Conservation (phyloP, 1,139 yeast genomes). For the Candida sanyaensis region DNA sequence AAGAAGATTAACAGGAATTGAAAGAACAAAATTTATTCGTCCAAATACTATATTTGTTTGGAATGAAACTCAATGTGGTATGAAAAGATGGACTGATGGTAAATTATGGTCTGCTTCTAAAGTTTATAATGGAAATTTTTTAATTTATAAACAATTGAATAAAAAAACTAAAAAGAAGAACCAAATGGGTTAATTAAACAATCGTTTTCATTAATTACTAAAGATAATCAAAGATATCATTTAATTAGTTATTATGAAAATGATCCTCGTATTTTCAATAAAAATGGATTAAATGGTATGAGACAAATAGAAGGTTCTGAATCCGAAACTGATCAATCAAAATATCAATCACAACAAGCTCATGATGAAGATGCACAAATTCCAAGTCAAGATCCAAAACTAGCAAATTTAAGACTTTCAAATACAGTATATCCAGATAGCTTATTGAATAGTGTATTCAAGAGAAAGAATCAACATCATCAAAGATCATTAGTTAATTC, state of each 20-base stretch:
- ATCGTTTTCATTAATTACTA: constrained; percentile 54
- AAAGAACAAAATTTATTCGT: constrained; percentile 47
- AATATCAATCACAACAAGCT: constrained; percentile 1
- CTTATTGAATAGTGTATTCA: constrained; percentile 13
- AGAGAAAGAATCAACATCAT: constrained; percentile 5
- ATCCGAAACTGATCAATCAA: constrained; percentile 8
- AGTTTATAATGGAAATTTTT: constrained; percentile 59
- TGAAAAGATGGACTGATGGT: constrained; percentile 81
- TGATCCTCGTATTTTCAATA: constrained; percentile 12
- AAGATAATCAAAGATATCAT: constrained; percentile 53
- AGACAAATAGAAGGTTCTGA: constrained; percentile 2
- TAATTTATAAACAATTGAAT: constrained; percentile 65
- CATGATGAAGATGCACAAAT: constrained; percentile 4
- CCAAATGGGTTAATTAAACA: constrained; percentile 54
- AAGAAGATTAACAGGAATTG: constrained; percentile 59
- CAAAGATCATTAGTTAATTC: neutral
- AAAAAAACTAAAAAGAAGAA: constrained; percentile 18
- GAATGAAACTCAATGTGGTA: constrained; percentile 71
- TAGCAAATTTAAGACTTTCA: constrained; percentile 21
- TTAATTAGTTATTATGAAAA: constrained; percentile 51
- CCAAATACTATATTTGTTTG: constrained; percentile 69
- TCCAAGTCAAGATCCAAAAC: constrained; percentile 22
- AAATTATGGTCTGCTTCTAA: constrained; percentile 71
- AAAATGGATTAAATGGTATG: neutral
- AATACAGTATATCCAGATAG: constrained; percentile 23